Percentiles rank a stretch among this genome's conserved stretches.
These are phyloP conservation scores for Planoprotostelium fungivorum DNA, from an alignment of 78 protist species.

Conservation along the genomic window DNA sequence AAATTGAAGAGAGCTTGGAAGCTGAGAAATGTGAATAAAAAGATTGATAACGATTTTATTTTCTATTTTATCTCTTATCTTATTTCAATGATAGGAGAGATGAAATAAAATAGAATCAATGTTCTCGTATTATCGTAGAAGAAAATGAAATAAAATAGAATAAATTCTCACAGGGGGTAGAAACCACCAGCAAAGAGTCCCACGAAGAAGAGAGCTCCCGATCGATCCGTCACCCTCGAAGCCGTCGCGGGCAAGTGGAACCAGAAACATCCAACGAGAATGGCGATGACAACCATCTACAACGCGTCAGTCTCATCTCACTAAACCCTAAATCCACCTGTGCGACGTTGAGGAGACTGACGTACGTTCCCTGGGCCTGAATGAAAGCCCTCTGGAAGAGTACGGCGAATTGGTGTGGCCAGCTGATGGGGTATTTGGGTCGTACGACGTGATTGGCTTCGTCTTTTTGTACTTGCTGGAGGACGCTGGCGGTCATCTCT, in stretches of 20 bases:
- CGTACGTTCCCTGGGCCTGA: background rate
- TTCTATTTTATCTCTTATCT: too few relatives aligned
- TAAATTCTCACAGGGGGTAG: background rate
- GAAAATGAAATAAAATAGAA: too few relatives aligned
- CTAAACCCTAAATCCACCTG: background rate
- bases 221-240: background rate
- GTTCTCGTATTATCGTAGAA: too few relatives aligned
- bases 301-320: background rate
- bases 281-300: background rate
- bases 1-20: background rate
- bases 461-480: background rate
- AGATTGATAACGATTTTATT: too few relatives aligned
- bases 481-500: background rate
- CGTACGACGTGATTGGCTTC: background rate
- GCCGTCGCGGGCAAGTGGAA: background rate
- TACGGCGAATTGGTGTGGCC: background rate
- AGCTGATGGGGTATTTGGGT: background rate
- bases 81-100: too few relatives aligned
- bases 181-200: background rate
- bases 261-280: background rate
- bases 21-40: too few relatives aligned
- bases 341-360: background rate
- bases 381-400: background rate
- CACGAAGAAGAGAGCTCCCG: background rate
- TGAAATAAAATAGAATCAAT: too few relatives aligned